A percentile compares a stretch with the other conserved stretches of the same genome.
phyloP scores from a whole-genome alignment of 2,329 filamentous ascomycete species.

The Arthrobotrys megalospora region DNA sequence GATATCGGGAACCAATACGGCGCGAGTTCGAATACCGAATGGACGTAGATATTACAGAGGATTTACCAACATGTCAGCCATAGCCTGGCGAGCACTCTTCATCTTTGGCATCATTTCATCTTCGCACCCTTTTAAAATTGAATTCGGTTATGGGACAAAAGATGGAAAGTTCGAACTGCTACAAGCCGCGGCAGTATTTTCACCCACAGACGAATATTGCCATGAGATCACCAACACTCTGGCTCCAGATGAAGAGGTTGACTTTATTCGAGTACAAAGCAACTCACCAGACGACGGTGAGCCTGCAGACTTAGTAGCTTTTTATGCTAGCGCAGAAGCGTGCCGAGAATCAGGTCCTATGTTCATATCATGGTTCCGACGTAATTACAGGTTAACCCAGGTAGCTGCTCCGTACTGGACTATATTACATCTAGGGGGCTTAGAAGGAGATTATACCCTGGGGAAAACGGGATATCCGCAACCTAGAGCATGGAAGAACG shows the following conservation, averaged over 20 bases:
- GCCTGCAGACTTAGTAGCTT: conserved; percentile 7
- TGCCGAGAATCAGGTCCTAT: conserved; percentile 4
- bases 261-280: conserved; percentile 17
- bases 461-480: conserved; percentile 6
- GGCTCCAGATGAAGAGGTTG: not conserved
- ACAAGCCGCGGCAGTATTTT: not conserved
- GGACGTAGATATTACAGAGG: not conserved
- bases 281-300: not conserved
- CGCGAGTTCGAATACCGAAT: too few relatives aligned
- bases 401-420: not conserved
- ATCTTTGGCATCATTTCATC: not conserved
- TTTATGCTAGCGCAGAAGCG: not conserved
- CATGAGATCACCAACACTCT: not conserved
- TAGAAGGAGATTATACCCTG: not conserved
- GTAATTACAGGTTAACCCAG: not conserved
- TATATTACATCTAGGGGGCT: conserved; percentile 4
- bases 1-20: too few relatives aligned
- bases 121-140: conserved; percentile 9
- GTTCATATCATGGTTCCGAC: conserved; percentile 19
- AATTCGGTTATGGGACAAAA: conserved; percentile 11
- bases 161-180: not conserved
- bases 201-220: conserved; percentile 7
- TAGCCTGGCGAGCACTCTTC: not conserved
- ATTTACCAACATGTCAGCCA: not conserved
- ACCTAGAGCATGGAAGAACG: conserved; percentile 24